Evolutionary conservation across 352 stramenopile species (phyloP), one percentile per base, ranked within the genome.

Genomic region (Phytophthora colocasiae): DNA sequence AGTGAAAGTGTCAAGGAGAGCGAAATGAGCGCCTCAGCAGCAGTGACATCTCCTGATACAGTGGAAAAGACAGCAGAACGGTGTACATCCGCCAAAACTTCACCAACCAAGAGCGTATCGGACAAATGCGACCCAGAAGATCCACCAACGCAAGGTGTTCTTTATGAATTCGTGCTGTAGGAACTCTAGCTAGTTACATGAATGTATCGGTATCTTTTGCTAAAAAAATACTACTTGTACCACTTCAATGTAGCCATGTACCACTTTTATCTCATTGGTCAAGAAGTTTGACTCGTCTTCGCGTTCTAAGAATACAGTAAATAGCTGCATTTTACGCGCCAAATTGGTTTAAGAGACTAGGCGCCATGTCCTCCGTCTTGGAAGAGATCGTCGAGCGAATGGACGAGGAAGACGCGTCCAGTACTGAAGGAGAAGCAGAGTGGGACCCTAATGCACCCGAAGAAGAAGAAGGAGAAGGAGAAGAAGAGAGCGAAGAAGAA

Each of bases 131-230:
- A 64, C 24, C 52, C 60, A 17, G 26, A 56, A 36, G 51, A 71
- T 32, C 45, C 63, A 26, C 60, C 65, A 3, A 17, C 52, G 3
- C 62, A 78, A 34, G 62, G 60, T 32, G 70, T 91, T 67, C 64
- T 91, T 29, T 91, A 89, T 59, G 83, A 91, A 65, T 87, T 87
- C 70, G 80, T 88, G 41, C 62, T 90, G 66, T 91, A 73, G 63
- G 31, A 36, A 14, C 31, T 36, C 8, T 36, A 36, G 31, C 31
- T 36, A 36, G 31, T 9, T 36, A 10, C 9, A 36, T 36, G 31
- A 36, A 36, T 36, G 31, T 14, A 36, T 36, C 31, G 4, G 9
- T 36, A 36, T 36, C 31, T 4, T 36, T 36, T 36, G 31, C 31
- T n/a, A 1, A 32, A 32, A 34, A 34, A 5, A 9, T 34, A 34